Conservation (phyloP, 2,329 filamentous ascomycete species). For the Fusarium agapanthi region DNA sequence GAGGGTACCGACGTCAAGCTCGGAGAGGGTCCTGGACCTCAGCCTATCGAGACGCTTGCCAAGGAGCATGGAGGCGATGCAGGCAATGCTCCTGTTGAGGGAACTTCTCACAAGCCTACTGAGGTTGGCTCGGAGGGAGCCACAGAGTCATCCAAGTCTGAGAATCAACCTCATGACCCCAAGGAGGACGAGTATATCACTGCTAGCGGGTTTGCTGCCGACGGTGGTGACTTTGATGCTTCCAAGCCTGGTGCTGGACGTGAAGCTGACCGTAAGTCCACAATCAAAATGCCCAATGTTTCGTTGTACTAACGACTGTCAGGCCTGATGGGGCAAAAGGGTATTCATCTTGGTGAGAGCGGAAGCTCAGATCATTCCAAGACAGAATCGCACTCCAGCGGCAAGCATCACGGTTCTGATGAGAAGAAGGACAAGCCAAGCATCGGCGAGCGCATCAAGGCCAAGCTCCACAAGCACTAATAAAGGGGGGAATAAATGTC, state of each 20-base stretch:
- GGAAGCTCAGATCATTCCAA: slow-evolving; percentile 1
- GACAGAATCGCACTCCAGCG: slow-evolving; percentile 8
- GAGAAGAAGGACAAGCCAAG: slow-evolving; percentile 57
- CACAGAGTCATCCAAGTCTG: slow-evolving; percentile 6
- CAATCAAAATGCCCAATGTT: not conserved
- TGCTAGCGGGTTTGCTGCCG: slow-evolving; percentile 66
- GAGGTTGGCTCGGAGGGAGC: slow-evolving; percentile 22
- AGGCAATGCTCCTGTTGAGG: slow-evolving; percentile 28
- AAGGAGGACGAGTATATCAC: slow-evolving; percentile 67
- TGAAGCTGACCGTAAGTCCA: slow-evolving; percentile 70
- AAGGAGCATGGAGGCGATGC: slow-evolving; percentile 46
- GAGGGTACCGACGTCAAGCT: slow-evolving; percentile 45
- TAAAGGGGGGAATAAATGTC: not conserved
- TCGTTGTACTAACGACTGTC: slow-evolving; percentile 1
- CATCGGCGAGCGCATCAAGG: slow-evolving; percentile 72
- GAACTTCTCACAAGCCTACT: not conserved
- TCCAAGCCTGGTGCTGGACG: slow-evolving; percentile 69
- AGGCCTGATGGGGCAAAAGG: slow-evolving; percentile 50
- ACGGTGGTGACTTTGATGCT: slow-evolving; percentile 75
- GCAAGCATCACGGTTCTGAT: slow-evolving; percentile 27
- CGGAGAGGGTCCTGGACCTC: slow-evolving; percentile 42
- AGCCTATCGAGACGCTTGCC: slow-evolving; percentile 50
- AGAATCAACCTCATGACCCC: slow-evolving; percentile 51
- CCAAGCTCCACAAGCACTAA: slow-evolving; percentile 67
- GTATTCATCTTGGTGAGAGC: slow-evolving; percentile 33